These are phyloP conservation scores for Phytopythium kandeliae DNA, from an alignment of 352 stramenopile genomes.

Conservation along the genomic window DNA sequence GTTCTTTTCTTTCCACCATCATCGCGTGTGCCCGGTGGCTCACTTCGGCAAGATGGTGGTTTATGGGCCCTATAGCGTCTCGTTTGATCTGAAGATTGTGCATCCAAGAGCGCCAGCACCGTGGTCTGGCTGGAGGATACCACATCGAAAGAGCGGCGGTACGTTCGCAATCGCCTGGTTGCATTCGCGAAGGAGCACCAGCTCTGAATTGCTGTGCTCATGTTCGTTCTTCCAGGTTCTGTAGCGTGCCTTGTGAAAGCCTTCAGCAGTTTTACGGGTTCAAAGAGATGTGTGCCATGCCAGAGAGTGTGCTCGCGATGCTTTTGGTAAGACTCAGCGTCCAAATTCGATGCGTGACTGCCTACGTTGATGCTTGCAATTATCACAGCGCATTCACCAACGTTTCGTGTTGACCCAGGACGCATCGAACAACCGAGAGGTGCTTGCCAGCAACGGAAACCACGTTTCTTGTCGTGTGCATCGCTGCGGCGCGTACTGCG, in stretches of 20 bases:
- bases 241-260: neutral
- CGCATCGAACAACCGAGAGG: neutral
- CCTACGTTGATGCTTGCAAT: neutral
- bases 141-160: neutral
- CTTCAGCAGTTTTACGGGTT: neutral
- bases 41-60: neutral
- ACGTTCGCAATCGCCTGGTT: no score
- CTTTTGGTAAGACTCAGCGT: neutral
- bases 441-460: fast-evolving
- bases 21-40: no score
- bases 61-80: neutral
- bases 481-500: neutral
- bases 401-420: neutral
- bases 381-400: neutral
- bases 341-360: no score
- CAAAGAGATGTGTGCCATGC: neutral
- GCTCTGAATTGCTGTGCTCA: no score
- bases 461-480: neutral
- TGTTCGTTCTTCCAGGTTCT: neutral
- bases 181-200: no score
- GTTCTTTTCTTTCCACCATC: no score
- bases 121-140: neutral
- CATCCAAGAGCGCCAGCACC: neutral
- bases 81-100: neutral
- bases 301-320: neutral